Evolutionary conservation across 2,329 filamentous ascomycete species (phyloP), one percentile per base, ranked within the genome.

Genomic region (Colletotrichum camelliae): DNA sequence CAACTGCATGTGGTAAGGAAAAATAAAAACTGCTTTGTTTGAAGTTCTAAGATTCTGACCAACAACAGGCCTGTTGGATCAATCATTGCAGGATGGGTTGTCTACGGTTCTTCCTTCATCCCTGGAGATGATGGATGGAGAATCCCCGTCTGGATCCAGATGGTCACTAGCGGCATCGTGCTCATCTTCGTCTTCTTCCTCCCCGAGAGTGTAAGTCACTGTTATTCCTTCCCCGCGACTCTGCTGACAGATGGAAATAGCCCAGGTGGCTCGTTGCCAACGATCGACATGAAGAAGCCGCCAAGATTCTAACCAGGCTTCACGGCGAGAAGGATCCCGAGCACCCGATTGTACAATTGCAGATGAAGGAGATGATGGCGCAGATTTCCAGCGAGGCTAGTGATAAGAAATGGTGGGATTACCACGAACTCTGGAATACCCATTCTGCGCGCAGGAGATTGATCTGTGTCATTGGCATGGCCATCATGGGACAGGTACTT

Each of bases 321-420:
- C 90, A 91, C 77, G 89, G 89, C 60, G 87, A 91, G 57, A 89
- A 88, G 24, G 84, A 87, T 29, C 82, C 82, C 5, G 84, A 89
- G 16, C 87, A 88, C 72, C 85, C 89, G 2, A 87, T 89, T 77
- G 89, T 91, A 3, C 84, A 87, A 77, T 83, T 91, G 7, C 87
- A 90, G 79, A 85, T 90, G 77, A 85, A 87, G 77, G 88, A 91
- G 75, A 87, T 89, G 83, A 79, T 86, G 24, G 80, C 81, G 7
- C 85, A 87, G 71, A 87, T 87, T 67, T 85, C 86, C 15, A 84
- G 83, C 7, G 86, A 89, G 70, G 88, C 87, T 9, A 87, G 87
- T 2, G 89, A 90, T 75, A 90, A 90, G 83, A 85, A 85, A 66
- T 90, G 88, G 88, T 91, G 88, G 87, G 89, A 91, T 78, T 91